phyloP scores from a whole-genome alignment of 164 flowering plant species.

The Berberis thunbergii region DNA sequence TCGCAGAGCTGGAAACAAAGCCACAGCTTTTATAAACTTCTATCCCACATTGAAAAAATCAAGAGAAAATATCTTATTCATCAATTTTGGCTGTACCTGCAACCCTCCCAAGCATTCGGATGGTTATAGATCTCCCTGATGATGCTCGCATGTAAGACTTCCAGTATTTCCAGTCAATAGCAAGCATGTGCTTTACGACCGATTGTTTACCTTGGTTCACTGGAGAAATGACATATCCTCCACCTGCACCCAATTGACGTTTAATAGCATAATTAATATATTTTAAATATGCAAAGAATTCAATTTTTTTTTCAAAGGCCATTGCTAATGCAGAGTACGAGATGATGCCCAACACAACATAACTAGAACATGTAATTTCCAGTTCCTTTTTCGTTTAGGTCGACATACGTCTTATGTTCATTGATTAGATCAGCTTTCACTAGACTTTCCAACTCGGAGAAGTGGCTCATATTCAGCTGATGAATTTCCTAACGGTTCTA shows the following conservation, averaged over 20 bases:
- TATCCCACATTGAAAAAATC: no score
- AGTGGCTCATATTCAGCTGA: no score
- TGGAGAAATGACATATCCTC: conserved; percentile 85
- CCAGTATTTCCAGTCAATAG: conserved; percentile 91
- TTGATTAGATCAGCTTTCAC: no score
- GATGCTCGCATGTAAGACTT: conserved; percentile 48
- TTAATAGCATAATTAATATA: not conserved
- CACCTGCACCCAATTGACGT: conserved; percentile 43
- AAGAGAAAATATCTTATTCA: not conserved
- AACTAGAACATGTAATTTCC: no score
- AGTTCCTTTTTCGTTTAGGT: no score
- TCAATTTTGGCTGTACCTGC: conserved; percentile 44
- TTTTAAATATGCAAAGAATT: no score
- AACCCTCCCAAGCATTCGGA: conserved; percentile 69
- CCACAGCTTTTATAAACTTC: not conserved
- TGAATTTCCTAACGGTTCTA: no score
- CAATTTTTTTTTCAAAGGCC: no score
- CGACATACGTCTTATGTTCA: no score
- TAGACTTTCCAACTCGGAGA: no score
- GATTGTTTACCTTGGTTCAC: conserved; percentile 58
- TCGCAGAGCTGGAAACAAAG: conserved; percentile 51
- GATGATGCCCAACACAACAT: no score
- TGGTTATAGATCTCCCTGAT: conserved; percentile 53
- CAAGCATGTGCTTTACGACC: conserved; percentile 90
- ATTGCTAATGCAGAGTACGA: no score